Conservation (phyloP, 2,329 filamentous ascomycete genomes). For the Colletotrichum plurivorum region DNA sequence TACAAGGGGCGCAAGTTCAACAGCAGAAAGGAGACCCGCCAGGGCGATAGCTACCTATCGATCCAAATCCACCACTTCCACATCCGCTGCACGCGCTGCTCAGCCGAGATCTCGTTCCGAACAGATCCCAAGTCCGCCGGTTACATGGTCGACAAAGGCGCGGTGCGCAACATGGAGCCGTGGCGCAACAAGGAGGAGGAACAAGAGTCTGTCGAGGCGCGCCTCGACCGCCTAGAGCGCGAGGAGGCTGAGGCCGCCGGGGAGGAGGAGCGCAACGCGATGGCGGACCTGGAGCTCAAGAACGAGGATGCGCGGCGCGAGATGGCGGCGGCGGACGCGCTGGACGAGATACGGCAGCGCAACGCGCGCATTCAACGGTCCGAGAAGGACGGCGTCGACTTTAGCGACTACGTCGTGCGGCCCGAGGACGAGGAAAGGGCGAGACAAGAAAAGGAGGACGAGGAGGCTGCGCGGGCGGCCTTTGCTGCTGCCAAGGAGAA, state of each 20-base stretch:
- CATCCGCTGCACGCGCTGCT: conserved; percentile 82
- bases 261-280: conserved; percentile 84
- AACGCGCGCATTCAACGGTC: conserved; percentile 90
- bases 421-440: conserved; percentile 71
- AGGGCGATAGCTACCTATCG: conserved; percentile 87
- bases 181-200: conserved; percentile 78
- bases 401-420: conserved; percentile 66
- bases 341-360: conserved; percentile 93
- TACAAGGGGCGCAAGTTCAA: conserved; percentile 98
- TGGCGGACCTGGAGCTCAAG: conserved; percentile 96
- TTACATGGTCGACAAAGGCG: conserved; percentile 84
- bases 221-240: conserved; percentile 84
- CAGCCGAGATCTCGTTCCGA: conserved; percentile 83
- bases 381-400: conserved; percentile 76
- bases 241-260: conserved; percentile 77
- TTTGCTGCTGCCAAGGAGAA: conserved; percentile 77
- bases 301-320: conserved; percentile 93
- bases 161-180: conserved; percentile 92
- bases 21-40: conserved; percentile 90
- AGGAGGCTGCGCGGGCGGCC: conserved; percentile 82
- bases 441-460: conserved; percentile 84
- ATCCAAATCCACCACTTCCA: conserved; percentile 94
- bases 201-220: conserved; percentile 88
- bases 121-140: conserved; percentile 97
- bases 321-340: conserved; percentile 95